phyloP scores from a whole-genome alignment of 352 stramenopile genomes.

The Albugo candida region DNA sequence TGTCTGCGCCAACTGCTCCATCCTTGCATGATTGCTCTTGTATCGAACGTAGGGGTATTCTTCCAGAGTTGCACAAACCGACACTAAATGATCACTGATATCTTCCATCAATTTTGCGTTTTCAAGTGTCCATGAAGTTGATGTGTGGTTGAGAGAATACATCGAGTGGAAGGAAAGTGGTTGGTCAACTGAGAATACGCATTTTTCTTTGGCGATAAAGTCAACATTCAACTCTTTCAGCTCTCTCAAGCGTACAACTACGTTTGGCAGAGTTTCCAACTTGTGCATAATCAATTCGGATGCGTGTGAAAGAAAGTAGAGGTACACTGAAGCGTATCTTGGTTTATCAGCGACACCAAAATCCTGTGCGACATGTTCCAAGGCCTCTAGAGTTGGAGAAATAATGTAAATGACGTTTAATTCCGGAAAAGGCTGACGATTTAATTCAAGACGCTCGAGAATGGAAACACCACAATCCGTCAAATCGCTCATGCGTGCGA shows the following conservation, averaged over 20 bases:
- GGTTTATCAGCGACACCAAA: constrained; percentile 56
- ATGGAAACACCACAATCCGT: constrained; percentile 94
- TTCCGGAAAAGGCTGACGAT: constrained; percentile 89
- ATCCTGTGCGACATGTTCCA: constrained; percentile 72
- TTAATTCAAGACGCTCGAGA: constrained; percentile 90
- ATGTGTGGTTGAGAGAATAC: constrained; percentile 41
- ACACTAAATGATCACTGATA: constrained; percentile 88
- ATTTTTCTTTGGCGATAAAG: constrained; percentile 88
- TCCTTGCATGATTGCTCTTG: constrained; percentile 57
- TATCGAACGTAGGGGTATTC: constrained; percentile 95
- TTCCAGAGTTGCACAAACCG: constrained; percentile 90
- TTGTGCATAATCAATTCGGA: constrained; percentile 53
- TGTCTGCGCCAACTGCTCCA: constrained; percentile 72
- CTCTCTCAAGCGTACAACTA: constrained; percentile 67
- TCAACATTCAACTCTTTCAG: constrained; percentile 93
- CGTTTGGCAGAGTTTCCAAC: constrained; percentile 67
- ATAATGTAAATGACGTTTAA: constrained; percentile 95
- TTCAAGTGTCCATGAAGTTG: constrained; percentile 11
- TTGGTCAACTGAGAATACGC: constrained; percentile 90
- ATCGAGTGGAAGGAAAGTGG: constrained; percentile 45
- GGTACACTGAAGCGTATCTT: constrained; percentile 85
- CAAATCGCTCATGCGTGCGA: constrained; percentile 96
- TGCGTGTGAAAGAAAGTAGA: constrained; percentile 87
- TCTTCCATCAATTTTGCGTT: constrained; percentile 16
- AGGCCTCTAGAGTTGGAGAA: constrained; percentile 61